Evolutionary conservation across 140 eudicot genomes (phyloP).

Genomic region (Ambrosia hybrid): DNA sequence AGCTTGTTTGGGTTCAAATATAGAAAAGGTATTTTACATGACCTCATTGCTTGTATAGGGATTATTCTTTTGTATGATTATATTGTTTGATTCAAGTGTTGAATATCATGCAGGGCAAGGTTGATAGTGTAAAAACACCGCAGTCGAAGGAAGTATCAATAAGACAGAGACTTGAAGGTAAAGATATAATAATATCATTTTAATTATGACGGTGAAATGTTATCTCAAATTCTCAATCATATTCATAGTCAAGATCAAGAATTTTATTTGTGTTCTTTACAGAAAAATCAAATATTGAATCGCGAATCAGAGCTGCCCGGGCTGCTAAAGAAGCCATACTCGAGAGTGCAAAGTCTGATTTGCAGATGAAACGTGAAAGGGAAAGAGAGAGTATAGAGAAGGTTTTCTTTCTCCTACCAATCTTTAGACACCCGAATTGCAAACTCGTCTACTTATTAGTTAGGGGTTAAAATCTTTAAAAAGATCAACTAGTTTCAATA

Average conservation of each 20-base stretch:
- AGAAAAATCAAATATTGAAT: constrained; percentile 69
- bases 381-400: constrained; percentile 63
- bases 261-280: constrained; percentile 18
- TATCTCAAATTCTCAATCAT: background rate
- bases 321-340: constrained; percentile 47
- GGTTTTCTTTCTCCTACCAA: constrained; percentile 15
- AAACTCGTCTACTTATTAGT: background rate
- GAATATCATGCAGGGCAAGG: constrained; percentile 40
- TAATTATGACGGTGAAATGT: background rate
- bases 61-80: constrained; percentile 10
- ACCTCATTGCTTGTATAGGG: background rate
- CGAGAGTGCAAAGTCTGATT: constrained; percentile 46
- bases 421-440: background rate
- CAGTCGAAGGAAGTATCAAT: constrained; percentile 42
- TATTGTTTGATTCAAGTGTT: constrained; percentile 7
- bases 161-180: constrained; percentile 63
- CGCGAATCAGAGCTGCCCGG: constrained; percentile 66
- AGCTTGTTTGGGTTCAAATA: constrained; percentile 30
- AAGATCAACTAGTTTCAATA: background rate
- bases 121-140: constrained; percentile 37
- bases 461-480: background rate
- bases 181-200: background rate
- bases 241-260: background rate
- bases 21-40: constrained; percentile 38
- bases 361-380: constrained; percentile 48